phyloP scores from a whole-genome alignment of 345 rosid genomes.

The Arabidopsis thaliana region DNA sequence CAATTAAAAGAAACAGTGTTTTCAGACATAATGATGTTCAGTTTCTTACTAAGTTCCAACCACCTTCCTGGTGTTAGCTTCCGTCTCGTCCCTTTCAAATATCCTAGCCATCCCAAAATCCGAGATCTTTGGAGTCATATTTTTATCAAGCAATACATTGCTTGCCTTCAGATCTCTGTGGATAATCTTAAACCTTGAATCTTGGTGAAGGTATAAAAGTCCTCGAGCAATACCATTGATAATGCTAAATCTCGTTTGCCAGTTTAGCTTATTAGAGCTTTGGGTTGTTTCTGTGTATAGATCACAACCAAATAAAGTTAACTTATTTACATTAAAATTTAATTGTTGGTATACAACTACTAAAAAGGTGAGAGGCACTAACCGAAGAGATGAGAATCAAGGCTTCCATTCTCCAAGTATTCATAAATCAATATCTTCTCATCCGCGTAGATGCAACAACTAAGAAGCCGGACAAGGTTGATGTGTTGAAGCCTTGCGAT shows the following conservation, averaged over 20 bases:
- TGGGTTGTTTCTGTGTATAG: slow-evolving; percentile 50
- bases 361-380: neutral
- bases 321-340: neutral
- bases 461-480: slow-evolving; percentile 54
- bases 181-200: slow-evolving; percentile 73
- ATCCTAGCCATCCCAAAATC: slow-evolving; percentile 10
- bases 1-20: neutral
- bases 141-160: slow-evolving; percentile 67
- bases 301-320: neutral
- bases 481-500: slow-evolving; percentile 58
- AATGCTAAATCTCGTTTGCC: slow-evolving; percentile 66
- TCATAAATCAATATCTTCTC: slow-evolving; percentile 66
- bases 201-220: slow-evolving; percentile 76
- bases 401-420: slow-evolving; percentile 55
- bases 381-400: slow-evolving; percentile 52
- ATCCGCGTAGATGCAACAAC: slow-evolving; percentile 53
- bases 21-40: neutral
- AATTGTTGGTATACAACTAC: too few relatives aligned
- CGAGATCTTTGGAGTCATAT: slow-evolving; percentile 25
- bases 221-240: slow-evolving; percentile 74
- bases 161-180: slow-evolving; percentile 82
- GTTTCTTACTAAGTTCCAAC: slow-evolving; percentile 15
- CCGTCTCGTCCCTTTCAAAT: neutral
- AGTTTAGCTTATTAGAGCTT: slow-evolving; percentile 49
- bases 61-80: neutral